A percentile compares a stretch with the other conserved stretches of the same genome.
Evolutionary conservation across 805 yeast genomes (phyloP).

Genomic region (Spathaspora sp.): DNA sequence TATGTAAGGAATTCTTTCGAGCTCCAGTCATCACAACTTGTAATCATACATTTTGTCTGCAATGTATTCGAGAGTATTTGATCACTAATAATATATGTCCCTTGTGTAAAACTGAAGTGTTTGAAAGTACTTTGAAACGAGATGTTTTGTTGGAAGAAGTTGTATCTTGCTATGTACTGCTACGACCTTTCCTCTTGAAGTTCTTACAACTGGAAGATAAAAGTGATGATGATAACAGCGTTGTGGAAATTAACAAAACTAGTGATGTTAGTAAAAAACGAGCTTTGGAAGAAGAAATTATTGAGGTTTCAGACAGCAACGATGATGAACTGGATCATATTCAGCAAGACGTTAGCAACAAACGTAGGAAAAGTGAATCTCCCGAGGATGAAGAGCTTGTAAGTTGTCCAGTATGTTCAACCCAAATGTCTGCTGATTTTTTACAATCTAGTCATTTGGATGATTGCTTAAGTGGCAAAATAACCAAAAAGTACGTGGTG

Average conservation of each 20-base stretch:
- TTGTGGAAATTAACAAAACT: not conserved
- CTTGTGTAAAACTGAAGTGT: conserved; percentile 64
- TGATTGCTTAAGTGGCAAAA: conserved; percentile 44
- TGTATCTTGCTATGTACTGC: conserved; percentile 46
- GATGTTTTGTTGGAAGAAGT: conserved; percentile 72
- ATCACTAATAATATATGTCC: conserved; percentile 68
- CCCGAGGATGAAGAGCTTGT: conserved; percentile 24
- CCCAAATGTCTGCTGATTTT: conserved; percentile 49
- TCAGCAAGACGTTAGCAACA: not conserved
- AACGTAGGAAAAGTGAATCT: not conserved
- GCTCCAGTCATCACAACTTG: conserved; percentile 85
- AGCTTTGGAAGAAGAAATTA: conserved; percentile 9
- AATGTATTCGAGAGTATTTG: conserved; percentile 74
- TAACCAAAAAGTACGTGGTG: not conserved
- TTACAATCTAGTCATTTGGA: conserved; percentile 63
- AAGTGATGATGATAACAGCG: not conserved
- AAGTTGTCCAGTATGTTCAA: conserved; percentile 66
- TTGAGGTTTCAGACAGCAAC: conserved; percentile 3
- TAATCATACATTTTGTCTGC: conserved; percentile 85
- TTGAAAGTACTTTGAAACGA: conserved; percentile 65
- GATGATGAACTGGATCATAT: not conserved
- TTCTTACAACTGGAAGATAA: conserved; percentile 1
- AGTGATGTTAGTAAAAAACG: conserved; percentile 6
- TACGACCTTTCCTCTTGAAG: conserved; percentile 10
- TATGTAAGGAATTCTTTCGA: conserved; percentile 76